These are phyloP conservation scores for Spiraea crenata DNA, from an alignment of 331 rosid genomes.

Conservation along the genomic window DNA sequence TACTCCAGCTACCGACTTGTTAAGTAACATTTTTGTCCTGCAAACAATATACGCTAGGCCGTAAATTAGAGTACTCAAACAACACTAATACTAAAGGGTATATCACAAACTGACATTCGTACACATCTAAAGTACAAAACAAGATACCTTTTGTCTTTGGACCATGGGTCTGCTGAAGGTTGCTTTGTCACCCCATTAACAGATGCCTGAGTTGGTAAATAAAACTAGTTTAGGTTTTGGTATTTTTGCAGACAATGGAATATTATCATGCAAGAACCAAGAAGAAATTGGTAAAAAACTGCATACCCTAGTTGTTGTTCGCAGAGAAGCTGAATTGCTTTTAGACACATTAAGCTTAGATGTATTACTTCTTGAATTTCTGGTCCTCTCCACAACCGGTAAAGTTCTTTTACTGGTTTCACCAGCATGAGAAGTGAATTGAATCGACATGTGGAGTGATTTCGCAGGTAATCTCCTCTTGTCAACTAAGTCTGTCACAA, in stretches of 20 bases:
- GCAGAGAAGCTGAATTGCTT: conserved; percentile 29
- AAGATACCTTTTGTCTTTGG: conserved; percentile 57
- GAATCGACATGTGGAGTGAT: conserved; percentile 49
- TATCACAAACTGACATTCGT: not conserved
- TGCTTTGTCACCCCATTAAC: conserved; percentile 34
- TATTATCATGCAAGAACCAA: not conserved
- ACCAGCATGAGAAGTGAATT: conserved; percentile 34
- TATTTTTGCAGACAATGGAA: conserved; percentile 1
- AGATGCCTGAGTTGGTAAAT: conserved; percentile 45
- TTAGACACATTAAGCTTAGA: conserved; percentile 30
- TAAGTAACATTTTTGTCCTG: conserved; percentile 36
- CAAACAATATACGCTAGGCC: conserved; percentile 3
- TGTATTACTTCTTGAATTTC: conserved; percentile 21
- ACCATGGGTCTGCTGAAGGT: conserved; percentile 38
- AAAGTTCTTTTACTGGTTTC: conserved; percentile 36
- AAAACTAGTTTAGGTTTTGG: conserved; percentile 20
- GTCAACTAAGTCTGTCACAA: conserved; percentile 29
- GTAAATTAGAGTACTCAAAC: conserved; percentile 24
- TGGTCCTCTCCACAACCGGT: conserved; percentile 34
- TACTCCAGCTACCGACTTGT: conserved; percentile 33
- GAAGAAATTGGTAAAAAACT: conserved; percentile 7
- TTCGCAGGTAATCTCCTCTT: conserved; percentile 33
- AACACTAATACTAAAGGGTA: conserved; percentile 15
- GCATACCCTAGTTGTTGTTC: conserved; percentile 42
- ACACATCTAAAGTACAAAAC: conserved; percentile 8